Conservation (phyloP, 1,284 basidiomycete genomes). For the Tilletia walkeri region DNA sequence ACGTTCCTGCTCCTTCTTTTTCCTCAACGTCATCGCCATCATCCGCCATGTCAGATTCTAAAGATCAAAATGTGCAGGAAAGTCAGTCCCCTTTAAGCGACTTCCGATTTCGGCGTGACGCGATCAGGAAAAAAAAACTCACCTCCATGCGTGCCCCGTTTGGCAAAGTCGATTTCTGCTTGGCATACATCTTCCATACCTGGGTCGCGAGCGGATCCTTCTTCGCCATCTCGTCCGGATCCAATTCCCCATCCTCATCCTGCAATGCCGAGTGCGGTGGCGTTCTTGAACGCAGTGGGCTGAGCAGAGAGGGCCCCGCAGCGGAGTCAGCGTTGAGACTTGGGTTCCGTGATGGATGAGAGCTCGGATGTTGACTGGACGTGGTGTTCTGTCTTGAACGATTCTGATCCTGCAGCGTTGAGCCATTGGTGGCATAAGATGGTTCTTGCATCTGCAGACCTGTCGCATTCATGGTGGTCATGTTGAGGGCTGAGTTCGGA, state of each 20-base stretch:
- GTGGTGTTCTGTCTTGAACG: no score
- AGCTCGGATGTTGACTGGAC: no score
- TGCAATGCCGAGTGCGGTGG: slow-evolving; percentile 17
- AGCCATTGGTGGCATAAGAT: no score
- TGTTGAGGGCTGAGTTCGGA: neutral
- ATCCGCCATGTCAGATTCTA: slow-evolving; percentile 90
- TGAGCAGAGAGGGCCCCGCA: neutral
- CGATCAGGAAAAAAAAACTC: slow-evolving; percentile 6
- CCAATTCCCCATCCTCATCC: slow-evolving; percentile 31
- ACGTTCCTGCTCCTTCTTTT: slow-evolving; percentile 63
- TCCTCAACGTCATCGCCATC: slow-evolving; percentile 91
- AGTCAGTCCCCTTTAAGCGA: neutral
- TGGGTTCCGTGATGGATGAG: neutral
- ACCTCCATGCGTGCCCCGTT: slow-evolving; percentile 88
- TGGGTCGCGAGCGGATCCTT: slow-evolving; percentile 89
- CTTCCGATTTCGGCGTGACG: neutral
- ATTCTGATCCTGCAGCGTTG: no score
- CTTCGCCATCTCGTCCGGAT: slow-evolving; percentile 57
- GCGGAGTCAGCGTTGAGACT: neutral
- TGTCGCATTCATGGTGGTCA: neutral
- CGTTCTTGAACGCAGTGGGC: neutral
- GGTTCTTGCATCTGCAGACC: no score
- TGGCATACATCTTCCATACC: slow-evolving; percentile 94
- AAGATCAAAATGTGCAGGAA: neutral
- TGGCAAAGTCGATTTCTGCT: slow-evolving; percentile 79